Conservation (phyloP, 257 asterid genomes). For the Asclepias syriaca region DNA sequence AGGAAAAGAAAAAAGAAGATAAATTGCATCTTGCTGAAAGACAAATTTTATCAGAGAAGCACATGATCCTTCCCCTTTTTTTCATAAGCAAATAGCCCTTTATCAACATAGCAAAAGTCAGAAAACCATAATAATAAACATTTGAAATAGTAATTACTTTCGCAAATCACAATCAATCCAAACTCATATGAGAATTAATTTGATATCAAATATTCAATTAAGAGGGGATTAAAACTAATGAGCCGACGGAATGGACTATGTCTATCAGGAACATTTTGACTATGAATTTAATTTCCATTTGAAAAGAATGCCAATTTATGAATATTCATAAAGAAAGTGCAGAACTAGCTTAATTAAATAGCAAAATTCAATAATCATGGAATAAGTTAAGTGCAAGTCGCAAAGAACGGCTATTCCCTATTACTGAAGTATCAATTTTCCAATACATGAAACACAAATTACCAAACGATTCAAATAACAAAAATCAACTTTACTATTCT, state of each 20-base stretch:
- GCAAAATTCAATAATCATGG: not conserved
- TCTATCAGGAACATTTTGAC: not conserved
- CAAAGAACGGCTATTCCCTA: not conserved
- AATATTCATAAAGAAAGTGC: not conserved
- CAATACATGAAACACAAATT: not conserved
- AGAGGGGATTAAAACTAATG: not conserved
- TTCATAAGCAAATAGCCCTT: not conserved
- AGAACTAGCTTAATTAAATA: not conserved
- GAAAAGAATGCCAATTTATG: not conserved
- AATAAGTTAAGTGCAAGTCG: not conserved
- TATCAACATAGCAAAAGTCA: not conserved
- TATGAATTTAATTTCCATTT: not conserved
- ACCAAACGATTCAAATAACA: not conserved
- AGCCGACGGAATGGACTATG: not conserved
- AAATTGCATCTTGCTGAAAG: not conserved
- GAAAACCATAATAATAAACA: not conserved
- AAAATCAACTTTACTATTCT: not conserved
- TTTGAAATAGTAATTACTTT: not conserved
- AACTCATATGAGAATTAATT: not conserved
- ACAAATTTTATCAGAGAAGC: not conserved
- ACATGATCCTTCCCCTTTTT: not conserved
- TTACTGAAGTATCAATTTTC: not conserved
- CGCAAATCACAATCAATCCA: not conserved
- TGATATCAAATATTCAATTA: not conserved
- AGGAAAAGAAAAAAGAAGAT: not conserved